phyloP scores from a whole-genome alignment of 2,329 filamentous ascomycete species.

The Gaeumannomyces tritici region DNA sequence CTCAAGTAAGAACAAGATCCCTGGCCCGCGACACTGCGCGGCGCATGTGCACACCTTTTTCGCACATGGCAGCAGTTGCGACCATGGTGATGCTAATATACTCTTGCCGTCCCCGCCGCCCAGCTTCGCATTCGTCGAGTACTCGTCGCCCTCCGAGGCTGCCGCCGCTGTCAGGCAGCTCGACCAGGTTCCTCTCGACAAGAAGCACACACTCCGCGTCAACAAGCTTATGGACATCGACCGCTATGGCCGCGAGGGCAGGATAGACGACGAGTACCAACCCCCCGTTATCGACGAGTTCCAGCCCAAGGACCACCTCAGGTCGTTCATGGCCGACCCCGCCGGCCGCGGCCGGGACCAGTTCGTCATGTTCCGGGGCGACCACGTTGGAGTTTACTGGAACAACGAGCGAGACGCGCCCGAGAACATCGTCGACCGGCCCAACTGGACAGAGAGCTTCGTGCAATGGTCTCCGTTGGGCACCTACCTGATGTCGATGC shows the following conservation, averaged over 20 bases:
- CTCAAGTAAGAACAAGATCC: constrained; percentile 51
- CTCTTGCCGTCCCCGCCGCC: neutral
- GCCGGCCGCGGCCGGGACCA: constrained; percentile 78
- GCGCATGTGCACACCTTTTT: too few species aligned
- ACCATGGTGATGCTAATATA: neutral
- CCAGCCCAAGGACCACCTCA: constrained; percentile 83
- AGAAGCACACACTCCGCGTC: constrained; percentile 88
- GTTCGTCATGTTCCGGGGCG: constrained; percentile 87
- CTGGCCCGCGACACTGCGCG: neutral
- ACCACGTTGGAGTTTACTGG: constrained; percentile 93
- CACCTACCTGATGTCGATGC: constrained; percentile 89
- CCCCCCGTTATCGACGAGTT: constrained; percentile 77
- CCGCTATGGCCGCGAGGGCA: constrained; percentile 86
- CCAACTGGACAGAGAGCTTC: constrained; percentile 97
- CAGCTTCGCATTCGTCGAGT: constrained; percentile 96
- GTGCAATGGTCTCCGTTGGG: constrained; percentile 96
- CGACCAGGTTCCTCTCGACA: constrained; percentile 81
- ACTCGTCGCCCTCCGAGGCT: constrained; percentile 82
- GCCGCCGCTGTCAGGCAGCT: constrained; percentile 82
- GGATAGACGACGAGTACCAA: constrained; percentile 84
- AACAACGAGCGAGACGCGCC: constrained; percentile 92
- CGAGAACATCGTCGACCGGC: constrained; percentile 81
- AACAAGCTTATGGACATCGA: constrained; percentile 99
- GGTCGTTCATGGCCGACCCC: constrained; percentile 84
- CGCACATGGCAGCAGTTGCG: neutral